Evolutionary conservation across 306 rosid genomes (phyloP), one percentile per base, ranked within the genome.

Genomic region (Quercus rubra): DNA sequence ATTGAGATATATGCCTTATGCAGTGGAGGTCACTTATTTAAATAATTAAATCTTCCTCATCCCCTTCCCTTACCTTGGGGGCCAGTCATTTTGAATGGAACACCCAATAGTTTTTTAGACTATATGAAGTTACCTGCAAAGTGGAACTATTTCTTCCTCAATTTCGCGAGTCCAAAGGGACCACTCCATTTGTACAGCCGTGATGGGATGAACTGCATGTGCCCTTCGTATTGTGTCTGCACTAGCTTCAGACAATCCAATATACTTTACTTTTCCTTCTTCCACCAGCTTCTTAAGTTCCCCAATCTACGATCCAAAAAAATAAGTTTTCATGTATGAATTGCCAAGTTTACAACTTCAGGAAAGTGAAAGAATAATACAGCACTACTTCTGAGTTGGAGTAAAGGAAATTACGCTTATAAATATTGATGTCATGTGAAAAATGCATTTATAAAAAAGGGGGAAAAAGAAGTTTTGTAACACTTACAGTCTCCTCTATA

Each of bases 131-230:
- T 75, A 93, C 93, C 94, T 87, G 89, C 94, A 91, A 70, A 91
- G 74, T 0, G 89, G 97, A 58, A 93, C 70, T 5, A 90, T 90
- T 57, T 90, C 93, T 17, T 86, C 83, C 66, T 93, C 93, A 33
- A 89, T 87, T 5, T 93, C 97, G 1, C 92, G 92, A 54, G 93
- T 90, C 93, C 94, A 89, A 18, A 93, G 85, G 3, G 94, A 90
- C 91, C 90, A 93, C 78, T 93, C 94, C 85, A 91, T 78, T 82
- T 93, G 92, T 55, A 93, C 23, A 21, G 97, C 97, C 33, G 92
- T 85, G 69, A 91, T 86, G 43, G 94, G 94, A 88, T 93, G 97
- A 88, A 93, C 91, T 3, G 91, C 82, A 79, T 91, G 92, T 9
- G 98, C 98, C 81, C 98, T 78, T 78, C 88, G 83, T 62, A 91